Conservation (phyloP, 1,284 basidiomycete genomes). For the Tylopilus orsonianus region DNA sequence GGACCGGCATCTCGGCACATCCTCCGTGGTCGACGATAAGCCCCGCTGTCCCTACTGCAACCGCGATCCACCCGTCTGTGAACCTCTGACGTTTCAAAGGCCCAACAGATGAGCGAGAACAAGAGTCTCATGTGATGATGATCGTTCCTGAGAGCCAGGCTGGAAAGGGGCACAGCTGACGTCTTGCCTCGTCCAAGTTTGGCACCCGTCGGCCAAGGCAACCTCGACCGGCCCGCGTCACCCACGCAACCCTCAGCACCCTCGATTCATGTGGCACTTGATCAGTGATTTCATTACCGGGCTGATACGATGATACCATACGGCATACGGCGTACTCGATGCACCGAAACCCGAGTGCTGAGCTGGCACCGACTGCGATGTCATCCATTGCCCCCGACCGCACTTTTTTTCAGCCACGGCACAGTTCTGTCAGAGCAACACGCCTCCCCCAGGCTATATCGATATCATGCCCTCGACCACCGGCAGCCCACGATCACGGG, state of each 20-base stretch:
- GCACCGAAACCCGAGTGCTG: background rate
- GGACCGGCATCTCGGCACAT: slow-evolving; percentile 27
- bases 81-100: no score
- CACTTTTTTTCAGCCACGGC: no score
- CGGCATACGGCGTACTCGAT: background rate
- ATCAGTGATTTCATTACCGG: background rate
- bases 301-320: background rate
- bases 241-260: slow-evolving; percentile 2
- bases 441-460: no score
- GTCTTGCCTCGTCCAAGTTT: background rate
- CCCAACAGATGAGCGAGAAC: no score
- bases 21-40: slow-evolving; percentile 1
- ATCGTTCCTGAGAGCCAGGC: background rate
- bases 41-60: no score
- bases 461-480: no score
- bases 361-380: background rate
- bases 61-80: no score
- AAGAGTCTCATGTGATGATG: background rate
- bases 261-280: slow-evolving; percentile 1
- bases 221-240: background rate
- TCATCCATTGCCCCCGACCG: no score
- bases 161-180: no score
- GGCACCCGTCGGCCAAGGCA: background rate
- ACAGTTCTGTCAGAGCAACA: no score
- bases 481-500: no score